Conservation (phyloP, 345 rosid genomes). For the Brassica juncea region DNA sequence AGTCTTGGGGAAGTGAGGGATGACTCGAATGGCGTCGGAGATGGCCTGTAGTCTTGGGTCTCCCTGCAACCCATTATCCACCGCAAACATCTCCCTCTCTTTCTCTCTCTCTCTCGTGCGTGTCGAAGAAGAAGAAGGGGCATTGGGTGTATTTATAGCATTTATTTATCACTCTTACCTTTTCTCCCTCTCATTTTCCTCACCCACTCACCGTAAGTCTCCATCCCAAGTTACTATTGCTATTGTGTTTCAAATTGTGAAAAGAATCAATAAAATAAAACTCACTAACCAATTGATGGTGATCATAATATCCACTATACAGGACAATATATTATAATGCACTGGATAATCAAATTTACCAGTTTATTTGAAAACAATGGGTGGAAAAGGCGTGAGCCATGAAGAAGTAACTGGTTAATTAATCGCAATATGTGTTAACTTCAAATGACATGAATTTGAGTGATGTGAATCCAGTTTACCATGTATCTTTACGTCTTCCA, state of each 20-base stretch:
- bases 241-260: not conserved
- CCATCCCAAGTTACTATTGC: not conserved
- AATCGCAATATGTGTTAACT: not conserved
- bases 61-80: slow-evolving; percentile 44
- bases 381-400: not conserved
- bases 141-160: slow-evolving; percentile 23
- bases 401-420: not conserved
- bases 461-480: not conserved
- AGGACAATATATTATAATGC: too few species aligned
- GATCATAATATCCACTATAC: not conserved
- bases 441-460: not conserved
- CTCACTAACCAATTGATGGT: not conserved
- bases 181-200: not conserved
- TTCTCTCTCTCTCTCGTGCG: slow-evolving; percentile 9
- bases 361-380: not conserved
- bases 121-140: slow-evolving; percentile 23
- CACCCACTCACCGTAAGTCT: slow-evolving; percentile 29
- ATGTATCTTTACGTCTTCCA: not conserved
- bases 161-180: slow-evolving; percentile 41
- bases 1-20: slow-evolving; percentile 45
- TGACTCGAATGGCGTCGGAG: slow-evolving; percentile 45
- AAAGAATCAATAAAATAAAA: not conserved
- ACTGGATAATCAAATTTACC: not conserved
- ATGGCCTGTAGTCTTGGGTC: slow-evolving; percentile 39
- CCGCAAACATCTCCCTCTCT: slow-evolving; percentile 34